phyloP scores from a whole-genome alignment of 257 asterid species.

The Solanum gandarillasii region DNA sequence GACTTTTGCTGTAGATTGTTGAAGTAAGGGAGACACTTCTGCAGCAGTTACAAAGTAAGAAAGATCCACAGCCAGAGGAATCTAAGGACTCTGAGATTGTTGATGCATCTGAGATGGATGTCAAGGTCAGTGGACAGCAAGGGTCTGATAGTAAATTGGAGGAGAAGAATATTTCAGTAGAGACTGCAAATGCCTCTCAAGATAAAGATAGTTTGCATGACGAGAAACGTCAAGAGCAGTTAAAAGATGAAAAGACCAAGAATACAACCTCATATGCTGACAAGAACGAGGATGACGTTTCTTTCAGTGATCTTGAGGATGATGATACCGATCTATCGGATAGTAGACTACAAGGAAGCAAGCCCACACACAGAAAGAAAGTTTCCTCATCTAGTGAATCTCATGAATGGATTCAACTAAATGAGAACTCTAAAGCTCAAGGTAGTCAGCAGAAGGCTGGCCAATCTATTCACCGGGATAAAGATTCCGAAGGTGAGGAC shows the following conservation, averaged over 20 bases:
- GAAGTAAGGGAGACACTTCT: slow-evolving; percentile 58
- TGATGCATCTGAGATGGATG: slow-evolving; percentile 1
- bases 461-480: slow-evolving; percentile 22
- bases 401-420: slow-evolving; percentile 42
- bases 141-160: slow-evolving; percentile 5
- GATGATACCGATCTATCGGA: slow-evolving; percentile 30
- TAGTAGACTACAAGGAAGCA: slow-evolving; percentile 8
- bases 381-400: slow-evolving; percentile 24
- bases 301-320: slow-evolving; percentile 72
- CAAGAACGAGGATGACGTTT: slow-evolving; percentile 40
- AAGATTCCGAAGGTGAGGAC: slow-evolving; percentile 69
- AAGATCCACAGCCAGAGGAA: slow-evolving; percentile 14
- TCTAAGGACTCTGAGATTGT: slow-evolving; percentile 22
- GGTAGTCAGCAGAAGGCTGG: slow-evolving; percentile 16
- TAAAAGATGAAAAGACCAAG: slow-evolving; percentile 9
- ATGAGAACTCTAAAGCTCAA: slow-evolving; percentile 20
- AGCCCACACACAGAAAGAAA: slow-evolving; percentile 14
- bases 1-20: slow-evolving; percentile 32
- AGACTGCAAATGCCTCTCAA: slow-evolving; percentile 12
- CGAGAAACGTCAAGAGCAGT: slow-evolving; percentile 10
- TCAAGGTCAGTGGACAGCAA: neutral
- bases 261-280: slow-evolving; percentile 1
- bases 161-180: slow-evolving; percentile 6
- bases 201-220: slow-evolving; percentile 11
- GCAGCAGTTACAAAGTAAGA: slow-evolving; percentile 36